Percentiles rank a stretch among this genome's conserved stretches.
phyloP scores from a whole-genome alignment of 208 protist genomes.

The Acanthamoeba healyi region DNA sequence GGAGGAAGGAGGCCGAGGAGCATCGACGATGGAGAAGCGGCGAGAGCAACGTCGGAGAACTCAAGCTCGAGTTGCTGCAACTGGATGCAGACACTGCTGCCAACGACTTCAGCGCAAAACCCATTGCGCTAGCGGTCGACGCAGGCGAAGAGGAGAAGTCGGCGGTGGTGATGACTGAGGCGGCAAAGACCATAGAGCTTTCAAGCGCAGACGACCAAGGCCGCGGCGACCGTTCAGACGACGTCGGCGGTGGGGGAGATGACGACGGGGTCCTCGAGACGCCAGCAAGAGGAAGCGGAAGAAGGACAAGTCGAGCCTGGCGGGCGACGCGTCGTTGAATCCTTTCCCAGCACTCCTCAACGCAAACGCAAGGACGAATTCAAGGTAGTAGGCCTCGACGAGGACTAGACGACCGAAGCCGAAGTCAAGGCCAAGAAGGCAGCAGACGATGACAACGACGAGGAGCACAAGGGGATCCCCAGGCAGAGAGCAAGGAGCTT shows the following conservation, averaged over 20 bases:
- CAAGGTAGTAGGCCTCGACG: neutral
- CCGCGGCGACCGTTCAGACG: neutral
- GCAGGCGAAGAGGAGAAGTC: too few relatives aligned
- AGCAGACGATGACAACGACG: neutral
- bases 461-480: neutral
- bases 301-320: neutral
- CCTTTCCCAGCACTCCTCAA: neutral
- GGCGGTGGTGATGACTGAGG: too few relatives aligned
- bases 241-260: neutral
- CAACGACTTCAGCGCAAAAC: too few relatives aligned
- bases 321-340: neutral
- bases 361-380: neutral
- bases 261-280: neutral
- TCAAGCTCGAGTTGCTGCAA: neutral
- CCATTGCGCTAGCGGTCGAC: too few relatives aligned
- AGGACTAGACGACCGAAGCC: neutral
- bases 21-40: neutral
- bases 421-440: neutral
- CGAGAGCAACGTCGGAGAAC: neutral
- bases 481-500: too few relatives aligned
- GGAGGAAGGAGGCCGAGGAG: neutral
- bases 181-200: neutral
- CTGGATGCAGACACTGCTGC: neutral
- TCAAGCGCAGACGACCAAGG: neutral
- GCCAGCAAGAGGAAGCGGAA: neutral